These are phyloP conservation scores for Chaetoscypha palmicola DNA, from an alignment of 2,329 filamentous ascomycete genomes.

Conservation along the genomic window DNA sequence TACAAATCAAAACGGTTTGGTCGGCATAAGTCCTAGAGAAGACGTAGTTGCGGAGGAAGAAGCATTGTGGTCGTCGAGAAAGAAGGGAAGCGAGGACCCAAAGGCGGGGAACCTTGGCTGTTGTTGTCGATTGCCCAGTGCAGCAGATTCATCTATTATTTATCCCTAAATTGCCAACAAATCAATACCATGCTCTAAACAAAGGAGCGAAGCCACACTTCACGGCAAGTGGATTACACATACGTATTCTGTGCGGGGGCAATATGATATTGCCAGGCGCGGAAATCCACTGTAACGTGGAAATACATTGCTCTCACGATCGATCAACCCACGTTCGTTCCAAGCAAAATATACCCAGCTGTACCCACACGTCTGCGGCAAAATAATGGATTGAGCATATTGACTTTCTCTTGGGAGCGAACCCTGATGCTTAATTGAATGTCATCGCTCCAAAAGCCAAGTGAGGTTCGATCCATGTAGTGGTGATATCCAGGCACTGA, in stretches of 20 bases:
- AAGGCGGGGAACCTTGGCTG: conserved; percentile 13
- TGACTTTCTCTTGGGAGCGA: too few species aligned
- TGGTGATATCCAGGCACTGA: too few species aligned
- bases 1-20: too few species aligned
- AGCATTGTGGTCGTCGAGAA: too few species aligned
- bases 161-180: conserved; percentile 10
- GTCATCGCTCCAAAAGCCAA: too few species aligned
- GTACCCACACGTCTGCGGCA: conserved; percentile 5
- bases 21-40: too few species aligned
- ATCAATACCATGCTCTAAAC: conserved; percentile 3
- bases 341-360: conserved; percentile 4
- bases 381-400: too few species aligned
- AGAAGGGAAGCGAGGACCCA: conserved; percentile 5
- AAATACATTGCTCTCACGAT: conserved; percentile 10
- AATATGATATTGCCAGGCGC: conserved; percentile 3
- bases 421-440: too few species aligned
- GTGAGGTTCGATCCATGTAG: too few species aligned
- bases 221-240: neutral
- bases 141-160: conserved; percentile 6
- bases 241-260: conserved; percentile 1
- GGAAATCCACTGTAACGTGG: conserved; percentile 9
- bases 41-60: too few species aligned
- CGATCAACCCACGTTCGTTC: neutral
- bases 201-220: conserved; percentile 1
- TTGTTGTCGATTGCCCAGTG: neutral